A percentile compares a stretch with the other conserved stretches of the same genome.
phyloP scores from a whole-genome alignment of 768 basidiomycete species.

The Coprinopsis sp. region DNA sequence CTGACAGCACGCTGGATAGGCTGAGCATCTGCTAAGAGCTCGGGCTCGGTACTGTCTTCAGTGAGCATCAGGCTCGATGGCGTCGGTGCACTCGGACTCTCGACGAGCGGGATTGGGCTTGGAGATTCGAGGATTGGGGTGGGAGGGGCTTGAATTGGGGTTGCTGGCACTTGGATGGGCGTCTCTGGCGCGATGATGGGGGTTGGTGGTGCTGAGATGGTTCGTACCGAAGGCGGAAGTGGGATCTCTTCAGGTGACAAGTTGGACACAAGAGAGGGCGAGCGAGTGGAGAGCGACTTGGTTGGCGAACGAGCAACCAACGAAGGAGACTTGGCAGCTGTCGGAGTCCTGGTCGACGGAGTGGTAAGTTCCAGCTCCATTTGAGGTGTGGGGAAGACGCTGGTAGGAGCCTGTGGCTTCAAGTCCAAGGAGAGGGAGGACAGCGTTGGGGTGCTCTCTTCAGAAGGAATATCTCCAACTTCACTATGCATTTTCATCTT shows the following conservation, averaged over 20 bases:
- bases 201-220: conserved; percentile 8
- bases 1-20: background rate
- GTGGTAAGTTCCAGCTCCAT: background rate
- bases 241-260: conserved; percentile 25
- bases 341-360: background rate
- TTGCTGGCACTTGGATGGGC: conserved; percentile 17
- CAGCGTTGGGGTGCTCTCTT: conserved; percentile 37
- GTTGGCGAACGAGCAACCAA: conserved; percentile 7
- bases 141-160: conserved; percentile 19
- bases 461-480: conserved; percentile 37
- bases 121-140: conserved; percentile 14
- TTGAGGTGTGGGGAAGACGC: conserved; percentile 18
- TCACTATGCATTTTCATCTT: conserved; percentile 31
- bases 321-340: conserved; percentile 5
- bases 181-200: too few relatives aligned
- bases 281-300: conserved; percentile 24
- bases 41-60: conserved; percentile 1
- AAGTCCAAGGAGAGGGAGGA: conserved; percentile 22
- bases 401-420: background rate
- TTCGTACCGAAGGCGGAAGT: conserved; percentile 15
- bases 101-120: conserved; percentile 14
- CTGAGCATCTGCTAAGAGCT: background rate
- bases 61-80: background rate
- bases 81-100: conserved; percentile 3
- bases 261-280: conserved; percentile 25